phyloP scores from a whole-genome alignment of 441 rosid genomes.

The Bocquillonia castaneifolia region DNA sequence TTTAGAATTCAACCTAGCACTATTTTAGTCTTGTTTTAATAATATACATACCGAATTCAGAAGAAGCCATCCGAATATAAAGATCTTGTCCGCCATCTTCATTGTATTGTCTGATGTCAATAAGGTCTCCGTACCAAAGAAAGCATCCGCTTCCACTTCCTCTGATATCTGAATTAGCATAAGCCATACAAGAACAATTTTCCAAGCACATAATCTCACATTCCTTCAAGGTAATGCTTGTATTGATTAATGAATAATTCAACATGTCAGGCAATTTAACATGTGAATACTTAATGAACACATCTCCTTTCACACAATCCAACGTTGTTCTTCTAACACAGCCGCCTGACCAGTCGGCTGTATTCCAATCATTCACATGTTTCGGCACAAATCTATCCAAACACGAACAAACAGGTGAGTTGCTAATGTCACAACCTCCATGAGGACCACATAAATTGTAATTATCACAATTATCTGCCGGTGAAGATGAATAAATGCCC shows the following conservation, averaged over 20 bases:
- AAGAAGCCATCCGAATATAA: conserved; percentile 7
- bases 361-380: neutral
- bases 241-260: neutral
- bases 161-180: neutral
- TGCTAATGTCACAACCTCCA: neutral
- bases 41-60: neutral
- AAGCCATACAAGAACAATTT: conserved; percentile 5
- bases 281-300: neutral
- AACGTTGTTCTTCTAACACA: conserved; percentile 7
- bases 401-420: neutral
- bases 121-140: neutral
- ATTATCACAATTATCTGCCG: neutral
- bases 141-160: neutral
- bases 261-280: conserved; percentile 5
- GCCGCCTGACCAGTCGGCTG: conserved; percentile 6
- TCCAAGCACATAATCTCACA: neutral
- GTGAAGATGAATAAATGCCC: neutral
- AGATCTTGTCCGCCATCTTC: conserved; percentile 9
- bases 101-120: conserved; percentile 3
- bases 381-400: conserved; percentile 2
- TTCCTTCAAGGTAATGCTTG: conserved; percentile 5
- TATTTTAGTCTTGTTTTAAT: no score
- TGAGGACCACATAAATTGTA: conserved; percentile 9
- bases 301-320: conserved; percentile 16
- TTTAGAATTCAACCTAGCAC: no score